Percentiles rank a stretch among this genome's conserved stretches.
phyloP scores from a whole-genome alignment of 164 flowering plant species.

The Dillenia suffruticosa region DNA sequence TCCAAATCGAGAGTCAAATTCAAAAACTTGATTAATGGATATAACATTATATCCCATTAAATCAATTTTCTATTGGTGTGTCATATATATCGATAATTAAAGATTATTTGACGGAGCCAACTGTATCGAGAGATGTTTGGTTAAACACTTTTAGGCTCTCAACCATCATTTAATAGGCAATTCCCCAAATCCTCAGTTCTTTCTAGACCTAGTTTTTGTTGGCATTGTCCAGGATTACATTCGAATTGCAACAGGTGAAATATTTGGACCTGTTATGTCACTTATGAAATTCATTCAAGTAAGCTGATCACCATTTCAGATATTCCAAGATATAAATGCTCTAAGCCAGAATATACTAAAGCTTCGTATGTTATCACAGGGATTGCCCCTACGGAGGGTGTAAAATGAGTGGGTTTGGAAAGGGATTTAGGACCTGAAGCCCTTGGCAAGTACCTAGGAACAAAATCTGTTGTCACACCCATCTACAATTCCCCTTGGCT shows the following conservation, averaged over 20 bases:
- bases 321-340: too few species aligned
- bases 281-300: conserved; percentile 82
- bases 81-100: too few species aligned
- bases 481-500: conserved; percentile 22
- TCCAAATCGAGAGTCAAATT: too few species aligned
- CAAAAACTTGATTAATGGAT: too few species aligned
- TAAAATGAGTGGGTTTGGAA: conserved; percentile 1
- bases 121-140: conserved; percentile 16
- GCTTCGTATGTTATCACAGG: not conserved
- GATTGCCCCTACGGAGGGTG: conserved; percentile 20
- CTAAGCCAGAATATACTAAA: not conserved
- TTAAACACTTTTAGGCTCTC: too few species aligned
- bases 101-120: conserved; percentile 21
- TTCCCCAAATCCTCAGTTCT: too few species aligned
- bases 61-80: too few species aligned
- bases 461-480: conserved; percentile 21
- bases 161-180: too few species aligned
- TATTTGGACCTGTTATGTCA: conserved; percentile 78
- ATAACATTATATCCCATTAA: too few species aligned
- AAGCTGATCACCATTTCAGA: not conserved
- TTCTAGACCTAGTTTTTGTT: too few species aligned
- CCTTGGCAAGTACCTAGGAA: conserved; percentile 16
- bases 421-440: conserved; percentile 17
- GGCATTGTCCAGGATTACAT: too few species aligned
- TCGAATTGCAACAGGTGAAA: conserved; percentile 45